Conservation (phyloP, 2,329 filamentous ascomycete genomes). For the Lasiodiplodia citricola region DNA sequence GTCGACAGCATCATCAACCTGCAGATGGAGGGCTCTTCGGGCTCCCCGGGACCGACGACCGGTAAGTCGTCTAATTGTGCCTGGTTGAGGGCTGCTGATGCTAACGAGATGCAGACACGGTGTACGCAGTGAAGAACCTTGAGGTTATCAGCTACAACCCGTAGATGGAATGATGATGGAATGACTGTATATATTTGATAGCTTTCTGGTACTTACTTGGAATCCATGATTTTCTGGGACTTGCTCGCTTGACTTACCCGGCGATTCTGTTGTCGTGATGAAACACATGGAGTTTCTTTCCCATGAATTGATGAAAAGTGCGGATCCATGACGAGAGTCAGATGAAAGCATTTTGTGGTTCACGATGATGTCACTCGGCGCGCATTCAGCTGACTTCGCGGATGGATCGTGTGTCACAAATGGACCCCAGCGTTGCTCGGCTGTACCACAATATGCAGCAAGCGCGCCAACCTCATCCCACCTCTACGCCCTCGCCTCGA, state of each 20-base stretch:
- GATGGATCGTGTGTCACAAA: not conserved
- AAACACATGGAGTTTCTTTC: no score
- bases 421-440: not conserved
- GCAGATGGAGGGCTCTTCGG: constrained; percentile 41
- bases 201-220: not conserved
- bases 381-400: not conserved
- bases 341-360: not conserved
- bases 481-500: not conserved
- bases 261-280: not conserved
- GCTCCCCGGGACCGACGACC: constrained; percentile 9
- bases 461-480: not conserved
- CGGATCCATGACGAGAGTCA: no score
- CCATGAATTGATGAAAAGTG: no score
- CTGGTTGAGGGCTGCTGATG: constrained; percentile 30
- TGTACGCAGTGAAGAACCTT: constrained; percentile 35
- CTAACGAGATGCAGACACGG: constrained; percentile 31
- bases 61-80: not conserved
- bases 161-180: not conserved
- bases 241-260: not conserved
- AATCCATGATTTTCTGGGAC: not conserved
- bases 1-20: constrained; percentile 37
- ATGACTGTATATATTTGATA: not conserved
- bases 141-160: constrained; percentile 31
- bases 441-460: constrained; percentile 8
- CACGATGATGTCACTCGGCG: not conserved